phyloP scores from a whole-genome alignment of 805 yeast genomes.

The Cyberlindnera meyerae region DNA sequence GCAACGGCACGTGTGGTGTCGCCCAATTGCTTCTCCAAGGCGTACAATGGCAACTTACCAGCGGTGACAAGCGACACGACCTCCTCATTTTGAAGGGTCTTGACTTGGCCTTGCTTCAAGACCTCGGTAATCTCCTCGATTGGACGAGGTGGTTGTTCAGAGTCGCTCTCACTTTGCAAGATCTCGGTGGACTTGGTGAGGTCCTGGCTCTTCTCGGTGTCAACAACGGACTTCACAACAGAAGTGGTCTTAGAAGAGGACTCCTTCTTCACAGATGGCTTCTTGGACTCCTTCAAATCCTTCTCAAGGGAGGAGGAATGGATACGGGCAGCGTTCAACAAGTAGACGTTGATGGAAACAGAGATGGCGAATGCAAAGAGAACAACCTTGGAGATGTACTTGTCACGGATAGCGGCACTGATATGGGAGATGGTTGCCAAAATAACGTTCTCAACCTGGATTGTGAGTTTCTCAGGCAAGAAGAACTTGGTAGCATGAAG shows the following conservation, averaged over 20 bases:
- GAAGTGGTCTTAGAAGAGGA: constrained; percentile 32
- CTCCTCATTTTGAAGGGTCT: constrained; percentile 65
- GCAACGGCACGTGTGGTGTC: constrained; percentile 91
- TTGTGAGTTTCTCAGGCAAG: constrained; percentile 50
- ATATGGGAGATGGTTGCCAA: constrained; percentile 47
- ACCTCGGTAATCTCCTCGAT: constrained; percentile 59
- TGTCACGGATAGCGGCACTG: constrained; percentile 71
- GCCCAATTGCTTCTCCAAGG: constrained; percentile 85
- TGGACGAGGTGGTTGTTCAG: constrained; percentile 40
- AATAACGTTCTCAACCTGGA: constrained; percentile 58
- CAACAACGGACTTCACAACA: constrained; percentile 21
- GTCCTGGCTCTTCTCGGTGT: constrained; percentile 11
- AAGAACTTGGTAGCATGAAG: constrained; percentile 53
- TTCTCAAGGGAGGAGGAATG: constrained; percentile 39
- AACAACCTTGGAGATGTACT: constrained; percentile 70
- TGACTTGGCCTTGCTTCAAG: constrained; percentile 67
- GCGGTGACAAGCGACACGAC: constrained; percentile 62
- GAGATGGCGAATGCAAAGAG: constrained; percentile 70
- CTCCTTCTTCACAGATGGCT: constrained; percentile 28
- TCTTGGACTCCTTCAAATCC: constrained; percentile 22
- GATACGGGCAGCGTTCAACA: constrained; percentile 78
- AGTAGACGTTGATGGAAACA: constrained; percentile 74
- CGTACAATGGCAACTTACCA: constrained; percentile 87
- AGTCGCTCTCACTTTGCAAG: constrained; percentile 31
- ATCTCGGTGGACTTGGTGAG: constrained; percentile 22